A percentile compares a stretch with the other conserved stretches of the same genome.
These are phyloP conservation scores for Gonium pectorale DNA, from an alignment of 139 green algal genomes.

Conservation along the genomic window DNA sequence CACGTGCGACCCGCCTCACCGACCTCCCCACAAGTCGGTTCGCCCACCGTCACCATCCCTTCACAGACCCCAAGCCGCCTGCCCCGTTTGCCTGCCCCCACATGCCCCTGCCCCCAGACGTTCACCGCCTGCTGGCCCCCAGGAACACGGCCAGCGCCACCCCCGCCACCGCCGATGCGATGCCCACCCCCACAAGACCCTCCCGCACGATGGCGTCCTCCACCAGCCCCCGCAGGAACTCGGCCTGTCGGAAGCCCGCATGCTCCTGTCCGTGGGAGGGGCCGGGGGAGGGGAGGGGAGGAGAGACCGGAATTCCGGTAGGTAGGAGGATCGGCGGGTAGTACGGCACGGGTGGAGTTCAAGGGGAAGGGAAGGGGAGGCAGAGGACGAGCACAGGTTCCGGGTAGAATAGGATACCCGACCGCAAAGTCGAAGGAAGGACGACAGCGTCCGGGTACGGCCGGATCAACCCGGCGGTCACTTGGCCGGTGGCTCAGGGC, in stretches of 20 bases:
- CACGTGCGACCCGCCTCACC: no score
- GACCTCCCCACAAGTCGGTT: no score
- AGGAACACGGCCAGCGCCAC: conserved; percentile 39
- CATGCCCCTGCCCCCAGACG: no score
- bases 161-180: conserved; percentile 39
- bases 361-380: neutral
- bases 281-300: neutral
- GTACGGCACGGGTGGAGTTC: neutral
- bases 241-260: conserved; percentile 45
- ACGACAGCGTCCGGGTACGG: no score
- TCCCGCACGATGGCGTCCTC: conserved; percentile 45
- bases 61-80: no score
- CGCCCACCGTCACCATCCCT: no score
- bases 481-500: no score
- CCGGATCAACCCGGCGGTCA: no score
- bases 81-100: no score
- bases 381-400: no score
- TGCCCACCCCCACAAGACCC: conserved; percentile 47
- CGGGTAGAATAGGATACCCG: no score
- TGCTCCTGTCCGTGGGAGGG: neutral
- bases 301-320: neutral
- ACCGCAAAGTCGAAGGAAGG: no score
- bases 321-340: neutral
- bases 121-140: neutral
- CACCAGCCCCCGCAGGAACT: conserved; percentile 33